Percentiles rank a stretch among this genome's conserved stretches.
Evolutionary conservation across 2,329 filamentous ascomycete genomes (phyloP).

Genomic region (Talaromyces sp.): DNA sequence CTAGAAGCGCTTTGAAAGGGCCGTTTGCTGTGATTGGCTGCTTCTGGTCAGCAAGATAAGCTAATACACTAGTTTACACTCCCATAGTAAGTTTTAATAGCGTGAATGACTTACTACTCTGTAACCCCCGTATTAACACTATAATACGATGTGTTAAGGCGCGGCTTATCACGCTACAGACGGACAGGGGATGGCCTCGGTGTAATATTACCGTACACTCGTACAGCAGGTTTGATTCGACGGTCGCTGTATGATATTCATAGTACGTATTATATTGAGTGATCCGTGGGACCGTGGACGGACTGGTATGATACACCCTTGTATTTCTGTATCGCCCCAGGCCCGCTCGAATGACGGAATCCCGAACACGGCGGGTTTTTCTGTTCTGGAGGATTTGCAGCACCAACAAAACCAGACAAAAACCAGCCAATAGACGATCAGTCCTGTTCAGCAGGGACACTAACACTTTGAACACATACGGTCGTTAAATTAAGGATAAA

Average conservation of each 20-base stretch:
- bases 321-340: background rate
- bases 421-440: background rate
- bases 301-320: background rate
- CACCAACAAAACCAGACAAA: background rate
- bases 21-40: background rate
- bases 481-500: background rate
- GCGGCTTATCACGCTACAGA: background rate
- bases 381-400: background rate
- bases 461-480: background rate
- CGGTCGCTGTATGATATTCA: background rate
- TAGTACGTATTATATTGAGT: background rate
- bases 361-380: background rate
- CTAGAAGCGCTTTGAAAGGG: background rate
- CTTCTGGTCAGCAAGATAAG: conserved; percentile 4
- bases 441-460: background rate
- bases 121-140: background rate
- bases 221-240: background rate
- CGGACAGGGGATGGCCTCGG: background rate
- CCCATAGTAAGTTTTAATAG: no score
- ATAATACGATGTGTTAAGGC: no score
- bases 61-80: background rate
- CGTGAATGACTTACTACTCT: no score
- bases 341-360: background rate
- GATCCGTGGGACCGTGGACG: background rate
- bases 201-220: background rate